Base-by-base conservation (phyloP, 208 protist genomes). In the Trypanosoma scelopori region DNA sequence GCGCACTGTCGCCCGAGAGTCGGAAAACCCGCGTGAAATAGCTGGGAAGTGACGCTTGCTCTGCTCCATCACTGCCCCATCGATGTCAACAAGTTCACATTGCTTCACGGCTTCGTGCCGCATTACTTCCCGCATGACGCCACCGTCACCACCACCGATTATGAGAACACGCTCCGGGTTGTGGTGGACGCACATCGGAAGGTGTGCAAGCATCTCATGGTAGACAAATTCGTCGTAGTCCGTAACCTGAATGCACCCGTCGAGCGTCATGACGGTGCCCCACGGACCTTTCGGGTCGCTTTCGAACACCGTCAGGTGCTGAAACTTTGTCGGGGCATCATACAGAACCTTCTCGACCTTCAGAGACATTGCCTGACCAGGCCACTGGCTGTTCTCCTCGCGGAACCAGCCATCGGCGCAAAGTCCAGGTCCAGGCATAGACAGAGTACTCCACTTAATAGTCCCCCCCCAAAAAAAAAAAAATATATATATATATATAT, bases 141-240 rank as follows among this genome's bases (percentile, higher is more conserved):
- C 98, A 71, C 98, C 98, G 67, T 99, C 98, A 28, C 98, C 98
- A 55, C 98, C 98, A 46, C 98, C 98, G 75, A 99, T 95, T 45
- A 99, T 87, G n/a, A 99, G 91, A 6, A 99, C 93, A 39, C 92
- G 73, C 65, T 95, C 81, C 4, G 90, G 92, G 55, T 95, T 92
- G 30, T 74, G 69, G 74, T 99, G 97, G 16, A 81, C 48, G 71
- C 82, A 95, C 23, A 98, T 55, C 35, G 97, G 90, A 15, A 98
- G 25, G 81, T 99, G 97, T 11, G 91, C 93, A 25, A 99, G 94
- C 97, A 99, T 99, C 80, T 99, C 98, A 78, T 99, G 98, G 86
- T 99, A 99, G 16, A 96, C 82, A 69, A 98, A 98, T 84, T 99
- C 97, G 74, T 99, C 98, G 56, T 91, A 87, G 70, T 99, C 97